Evolutionary conservation across 805 yeast species (phyloP), one percentile per base, ranked within the genome.

Genomic region (Lipomyces starkeyi): DNA sequence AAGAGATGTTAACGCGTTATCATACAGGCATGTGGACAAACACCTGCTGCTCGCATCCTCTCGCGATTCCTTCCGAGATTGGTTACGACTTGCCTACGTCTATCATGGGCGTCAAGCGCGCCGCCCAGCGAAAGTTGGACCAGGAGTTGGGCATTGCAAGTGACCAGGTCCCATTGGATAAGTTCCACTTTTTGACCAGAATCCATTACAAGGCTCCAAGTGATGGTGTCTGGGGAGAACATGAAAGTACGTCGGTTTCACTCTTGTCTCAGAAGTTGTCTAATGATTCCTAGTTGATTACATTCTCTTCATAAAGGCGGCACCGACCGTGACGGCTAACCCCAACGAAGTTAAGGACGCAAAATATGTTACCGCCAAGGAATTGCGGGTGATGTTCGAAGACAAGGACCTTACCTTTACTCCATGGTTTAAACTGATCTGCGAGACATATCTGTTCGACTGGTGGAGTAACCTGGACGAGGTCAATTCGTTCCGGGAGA

Each of bases 11-110:
- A n/a, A 43, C 20, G 22, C 49, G 3, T 43, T 43, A 2, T 43
- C 3, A 13, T 43, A 7, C 20, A 69, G 73, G 87, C 67, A 88
- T 93, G 89, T 95, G 99, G 99, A 95, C 99, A 32, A 95, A 95
- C 79, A 95, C 99, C 1, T 95, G 99, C 80, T 95, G 99, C 79
- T 93, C 98, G 0, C 99, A 95, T 78, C 99, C 99, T 9, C 83
- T 95, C 63, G 92, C 97, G 64, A 86, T 92, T 47, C 85, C 88
- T 52, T 81, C 86, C 49, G 99, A 95, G 79, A 82, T 93, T 76
- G 98, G 98, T 11, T 76, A 81, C 47, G 79, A 80, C 59, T 82
- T 93, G 67, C 79, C 81, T 5, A 80, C 83, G 47, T 91, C 96
- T 8, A 82, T 94, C 7, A 79, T 80, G 34, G 99, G 99, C 67